Percentiles rank a stretch among this genome's conserved stretches.
Conservation (phyloP, 2,329 filamentous ascomycete species). For the Canariomyces notabilis region DNA sequence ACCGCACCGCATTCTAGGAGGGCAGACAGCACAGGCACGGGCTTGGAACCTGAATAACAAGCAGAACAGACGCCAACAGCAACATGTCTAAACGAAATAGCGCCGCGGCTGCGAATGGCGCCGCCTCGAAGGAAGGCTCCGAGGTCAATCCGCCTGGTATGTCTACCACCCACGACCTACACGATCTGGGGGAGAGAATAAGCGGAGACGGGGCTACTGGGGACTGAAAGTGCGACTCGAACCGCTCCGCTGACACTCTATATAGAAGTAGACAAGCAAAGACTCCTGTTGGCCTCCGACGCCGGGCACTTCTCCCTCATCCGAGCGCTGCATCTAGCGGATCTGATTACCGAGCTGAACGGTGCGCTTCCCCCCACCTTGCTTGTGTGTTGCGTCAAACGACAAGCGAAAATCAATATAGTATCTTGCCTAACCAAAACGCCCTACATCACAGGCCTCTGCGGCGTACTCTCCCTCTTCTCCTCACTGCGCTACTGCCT, state of each 20-base stretch:
- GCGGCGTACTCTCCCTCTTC: slow-evolving; percentile 92
- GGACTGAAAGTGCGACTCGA: no score
- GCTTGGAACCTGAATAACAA: neutral
- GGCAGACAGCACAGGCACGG: neutral
- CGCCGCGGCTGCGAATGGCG: slow-evolving; percentile 44
- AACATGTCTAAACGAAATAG: slow-evolving; percentile 61
- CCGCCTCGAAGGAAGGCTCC: slow-evolving; percentile 34
- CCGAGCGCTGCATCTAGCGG: slow-evolving; percentile 68
- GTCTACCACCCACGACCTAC: slow-evolving; percentile 10
- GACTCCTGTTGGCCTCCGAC: slow-evolving; percentile 63
- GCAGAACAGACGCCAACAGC: neutral
- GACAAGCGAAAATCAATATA: no score
- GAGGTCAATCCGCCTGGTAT: slow-evolving; percentile 18
- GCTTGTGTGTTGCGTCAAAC: no score
- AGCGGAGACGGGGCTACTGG: no score
- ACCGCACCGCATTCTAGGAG: no score
- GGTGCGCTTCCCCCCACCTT: slow-evolving; percentile 39
- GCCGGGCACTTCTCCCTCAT: slow-evolving; percentile 69
- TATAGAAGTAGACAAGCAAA: slow-evolving; percentile 68
- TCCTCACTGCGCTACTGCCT: slow-evolving; percentile 91
- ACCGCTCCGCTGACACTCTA: slow-evolving; percentile 16
- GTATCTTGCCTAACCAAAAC: neutral
- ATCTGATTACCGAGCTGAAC: slow-evolving; percentile 80
- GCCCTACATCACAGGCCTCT: no score
- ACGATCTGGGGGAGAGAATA: slow-evolving; percentile 8